Base-by-base conservation (phyloP, 2,329 filamentous ascomycete species). In the Arachnomyces sp. region DNA sequence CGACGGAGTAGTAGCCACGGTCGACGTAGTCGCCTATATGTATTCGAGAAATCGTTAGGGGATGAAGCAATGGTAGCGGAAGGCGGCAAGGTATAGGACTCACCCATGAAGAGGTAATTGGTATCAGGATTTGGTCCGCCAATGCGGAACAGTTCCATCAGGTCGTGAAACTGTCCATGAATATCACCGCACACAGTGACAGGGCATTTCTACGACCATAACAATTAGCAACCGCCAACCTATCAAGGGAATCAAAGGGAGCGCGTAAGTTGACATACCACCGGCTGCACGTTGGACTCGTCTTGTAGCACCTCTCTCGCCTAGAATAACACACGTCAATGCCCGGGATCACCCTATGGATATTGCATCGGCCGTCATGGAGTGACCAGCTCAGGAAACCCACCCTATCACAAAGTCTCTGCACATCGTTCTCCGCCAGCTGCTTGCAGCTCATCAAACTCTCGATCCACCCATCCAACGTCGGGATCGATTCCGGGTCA, bases 111-210 rank as follows among this genome's bases (percentile, higher is more conserved):
- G 52, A 96, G 82, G 69, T 96, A 96, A 73, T 96, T 96, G 61
- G 92, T 96, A 67, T 98, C 92, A 52, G 92, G 92, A 62, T 95
- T 95, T 45, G 89, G 88, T 40, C 92, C 92, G 54, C 92, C 92
- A 65, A 98, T 96, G 72, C 94, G 93, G 78, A 98, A 98, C 39
- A 98, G 80, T 71, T 98, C 92, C 88, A 98, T 96, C 66, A 98
- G 71, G 62, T 98, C 92, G 67, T 96, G 90, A 66, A 96, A 96
- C 69, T 98, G 92, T 52, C 92, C 92, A 68, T 98, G 92, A 63
- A 98, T 98, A 69, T 98, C 92, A 64, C 92, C 92, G 66, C 92
- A 96, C 47, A 98, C 92, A 42, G 92, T 98, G 52, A 96, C 92
- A 33, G 92, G 92, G 65, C 90, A 96, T 90, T 95, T 95, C 84